Evolutionary conservation across 2,329 filamentous ascomycete species (phyloP).

Genomic region (Fusarium continuum): DNA sequence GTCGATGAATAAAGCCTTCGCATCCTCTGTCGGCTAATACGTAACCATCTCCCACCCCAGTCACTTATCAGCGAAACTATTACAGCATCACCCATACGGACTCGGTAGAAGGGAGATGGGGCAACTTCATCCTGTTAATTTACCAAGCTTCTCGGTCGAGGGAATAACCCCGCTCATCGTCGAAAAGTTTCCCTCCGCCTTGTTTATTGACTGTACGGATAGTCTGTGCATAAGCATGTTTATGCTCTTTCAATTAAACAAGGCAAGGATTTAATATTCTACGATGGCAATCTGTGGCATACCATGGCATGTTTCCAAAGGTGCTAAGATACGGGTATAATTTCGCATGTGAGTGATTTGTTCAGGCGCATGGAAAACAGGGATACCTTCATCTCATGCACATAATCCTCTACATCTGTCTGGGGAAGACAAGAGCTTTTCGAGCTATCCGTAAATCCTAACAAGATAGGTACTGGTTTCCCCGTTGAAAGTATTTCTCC

Average conservation of each 20-base stretch:
- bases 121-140: neutral
- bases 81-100: neutral
- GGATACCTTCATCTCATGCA: constrained; percentile 25
- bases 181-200: neutral
- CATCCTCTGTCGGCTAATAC: neutral
- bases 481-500: constrained; percentile 13
- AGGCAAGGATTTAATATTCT: constrained; percentile 1
- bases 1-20: too few relatives aligned
- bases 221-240: neutral
- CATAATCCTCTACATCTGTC: neutral
- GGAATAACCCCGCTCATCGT: neutral
- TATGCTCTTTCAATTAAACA: neutral
- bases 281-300: neutral
- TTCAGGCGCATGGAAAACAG: constrained; percentile 10
- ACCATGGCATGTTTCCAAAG: constrained; percentile 5
- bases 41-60: neutral
- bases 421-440: constrained; percentile 9
- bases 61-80: neutral
- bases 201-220: neutral
- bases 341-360: constrained; percentile 11
- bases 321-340: constrained; percentile 4
- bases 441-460: constrained; percentile 11
- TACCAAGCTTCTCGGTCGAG: neutral
- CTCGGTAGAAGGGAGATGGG: neutral
- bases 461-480: neutral